Percentiles rank a stretch among this genome's conserved stretches.
These are phyloP conservation scores for Chalciporus piperatoides DNA, from an alignment of 1,284 basidiomycete species.

Conservation along the genomic window DNA sequence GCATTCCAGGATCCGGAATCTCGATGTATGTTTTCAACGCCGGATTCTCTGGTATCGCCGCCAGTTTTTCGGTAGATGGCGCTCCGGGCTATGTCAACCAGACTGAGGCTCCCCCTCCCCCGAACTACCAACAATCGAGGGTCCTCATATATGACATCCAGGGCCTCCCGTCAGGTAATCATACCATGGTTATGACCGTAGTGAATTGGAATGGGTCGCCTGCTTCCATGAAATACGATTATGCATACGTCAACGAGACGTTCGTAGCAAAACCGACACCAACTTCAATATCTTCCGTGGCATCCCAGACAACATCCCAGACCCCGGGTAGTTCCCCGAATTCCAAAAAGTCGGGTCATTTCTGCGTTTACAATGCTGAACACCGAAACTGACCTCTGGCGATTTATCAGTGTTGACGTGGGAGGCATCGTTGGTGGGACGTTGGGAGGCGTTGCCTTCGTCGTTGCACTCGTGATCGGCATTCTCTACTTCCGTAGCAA, in stretches of 20 bases:
- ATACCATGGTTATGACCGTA: constrained; percentile 24
- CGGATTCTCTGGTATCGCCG: constrained; percentile 19
- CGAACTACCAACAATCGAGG: constrained; percentile 22
- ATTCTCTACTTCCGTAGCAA: constrained; percentile 12
- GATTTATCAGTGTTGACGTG: constrained; percentile 9
- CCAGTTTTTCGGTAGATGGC: constrained; percentile 23
- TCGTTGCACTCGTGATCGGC: constrained; percentile 5
- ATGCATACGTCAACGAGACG: constrained; percentile 26
- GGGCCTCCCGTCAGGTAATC: constrained; percentile 16
- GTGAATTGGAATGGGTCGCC: constrained; percentile 18
- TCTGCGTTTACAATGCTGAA: neutral
- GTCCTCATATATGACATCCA: constrained; percentile 20
- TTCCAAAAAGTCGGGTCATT: constrained; percentile 14
- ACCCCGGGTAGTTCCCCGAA: neutral
- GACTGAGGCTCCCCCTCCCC: constrained; percentile 8
- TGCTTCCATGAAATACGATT: constrained; percentile 29
- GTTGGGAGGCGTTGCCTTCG: constrained; percentile 15
- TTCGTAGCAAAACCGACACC: constrained; percentile 10
- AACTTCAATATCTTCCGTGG: constrained; percentile 4
- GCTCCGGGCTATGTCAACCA: constrained; percentile 3
- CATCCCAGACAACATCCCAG: constrained; percentile 6
- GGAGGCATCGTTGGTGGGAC: constrained; percentile 20
- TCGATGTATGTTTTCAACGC: constrained; percentile 28
- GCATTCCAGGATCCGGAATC: constrained; percentile 23
- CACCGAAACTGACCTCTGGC: constrained; percentile 7